Conservation (phyloP, 2,329 filamentous ascomycete genomes). For the Achaetomium macrosporum region DNA sequence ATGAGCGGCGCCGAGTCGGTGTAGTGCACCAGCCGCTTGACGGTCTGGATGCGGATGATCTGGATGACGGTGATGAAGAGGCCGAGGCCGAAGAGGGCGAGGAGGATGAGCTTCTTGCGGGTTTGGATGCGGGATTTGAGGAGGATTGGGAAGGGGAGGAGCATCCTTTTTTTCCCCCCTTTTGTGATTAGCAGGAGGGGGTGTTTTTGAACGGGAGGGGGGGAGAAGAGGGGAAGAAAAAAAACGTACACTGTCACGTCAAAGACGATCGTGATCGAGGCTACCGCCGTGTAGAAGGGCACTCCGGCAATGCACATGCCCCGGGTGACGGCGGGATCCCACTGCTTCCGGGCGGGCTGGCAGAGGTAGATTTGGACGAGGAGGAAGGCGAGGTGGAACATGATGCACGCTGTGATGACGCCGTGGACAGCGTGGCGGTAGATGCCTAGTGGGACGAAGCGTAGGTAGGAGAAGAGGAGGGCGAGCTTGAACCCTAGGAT, state of each 20-base stretch:
- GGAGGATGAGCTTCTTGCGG: conserved; percentile 38
- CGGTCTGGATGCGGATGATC: conserved; percentile 45
- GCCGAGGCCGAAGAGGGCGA: conserved; percentile 42
- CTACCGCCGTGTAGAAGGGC: conserved; percentile 39
- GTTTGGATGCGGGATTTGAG: conserved; percentile 32
- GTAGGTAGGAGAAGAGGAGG: conserved; percentile 39
- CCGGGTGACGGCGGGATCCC: conserved; percentile 34
- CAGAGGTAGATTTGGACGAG: conserved; percentile 34
- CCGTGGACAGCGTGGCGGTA: conserved; percentile 32
- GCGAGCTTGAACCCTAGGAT: conserved; percentile 44
- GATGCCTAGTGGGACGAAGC: conserved; percentile 36
- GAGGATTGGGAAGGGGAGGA: conserved; percentile 38
- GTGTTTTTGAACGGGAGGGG: not conserved
- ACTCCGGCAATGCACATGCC: conserved; percentile 36
- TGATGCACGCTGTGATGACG: conserved; percentile 31
- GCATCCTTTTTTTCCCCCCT: conserved; percentile 28
- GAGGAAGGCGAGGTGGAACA: conserved; percentile 37
- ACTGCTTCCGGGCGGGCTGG: conserved; percentile 36
- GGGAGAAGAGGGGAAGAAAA: not conserved
- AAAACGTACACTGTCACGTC: conserved; percentile 36
- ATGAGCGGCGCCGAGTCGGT: conserved; percentile 40
- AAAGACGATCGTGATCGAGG: conserved; percentile 37
- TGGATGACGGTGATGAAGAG: conserved; percentile 47
- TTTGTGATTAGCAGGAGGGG: no score
- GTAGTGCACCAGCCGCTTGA: conserved; percentile 38